Percentiles rank a stretch among this genome's conserved stretches.
These are phyloP conservation scores for Leptoxyphium fumago DNA, from an alignment of 2,329 filamentous ascomycete genomes.

Conservation along the genomic window DNA sequence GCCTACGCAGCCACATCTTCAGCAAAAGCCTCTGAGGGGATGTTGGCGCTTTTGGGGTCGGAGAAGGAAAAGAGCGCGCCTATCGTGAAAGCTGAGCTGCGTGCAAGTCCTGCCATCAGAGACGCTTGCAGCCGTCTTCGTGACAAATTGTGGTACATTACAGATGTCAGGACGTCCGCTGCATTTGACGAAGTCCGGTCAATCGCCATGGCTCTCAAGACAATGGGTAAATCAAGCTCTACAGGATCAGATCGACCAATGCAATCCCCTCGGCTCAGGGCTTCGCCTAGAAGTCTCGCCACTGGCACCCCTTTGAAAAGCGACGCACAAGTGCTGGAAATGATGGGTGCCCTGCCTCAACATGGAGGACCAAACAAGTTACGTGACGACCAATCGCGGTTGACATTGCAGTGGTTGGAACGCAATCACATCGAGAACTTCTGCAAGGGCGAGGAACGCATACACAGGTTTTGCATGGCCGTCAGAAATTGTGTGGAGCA, in stretches of 20 bases:
- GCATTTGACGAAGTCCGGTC: constrained; percentile 77
- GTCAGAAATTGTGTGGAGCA: constrained; percentile 75
- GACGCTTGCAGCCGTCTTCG: constrained; percentile 46
- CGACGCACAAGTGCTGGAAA: constrained; percentile 73
- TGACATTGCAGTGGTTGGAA: constrained; percentile 69
- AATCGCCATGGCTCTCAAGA: constrained; percentile 74
- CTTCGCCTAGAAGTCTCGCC: constrained; percentile 28
- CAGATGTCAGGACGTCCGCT: constrained; percentile 79
- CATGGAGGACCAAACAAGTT: constrained; percentile 90
- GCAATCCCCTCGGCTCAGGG: constrained; percentile 26
- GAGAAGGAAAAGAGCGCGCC: too few relatives aligned
- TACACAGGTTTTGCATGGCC: constrained; percentile 86
- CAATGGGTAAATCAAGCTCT: constrained; percentile 53
- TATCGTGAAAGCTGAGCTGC: neutral
- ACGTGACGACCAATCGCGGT: constrained; percentile 84
- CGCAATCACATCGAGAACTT: constrained; percentile 79
- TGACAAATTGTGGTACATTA: constrained; percentile 98
- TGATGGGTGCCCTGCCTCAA: constrained; percentile 66
- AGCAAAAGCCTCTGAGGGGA: too few relatives aligned
- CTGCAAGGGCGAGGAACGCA: constrained; percentile 84
- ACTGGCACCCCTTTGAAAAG: constrained; percentile 58
- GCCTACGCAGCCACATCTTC: too few relatives aligned
- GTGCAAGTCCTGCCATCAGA: neutral
- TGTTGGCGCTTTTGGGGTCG: too few relatives aligned
- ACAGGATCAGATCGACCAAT: neutral